Conservation (phyloP, 306 rosid species). For the Biancaea sappan region DNA sequence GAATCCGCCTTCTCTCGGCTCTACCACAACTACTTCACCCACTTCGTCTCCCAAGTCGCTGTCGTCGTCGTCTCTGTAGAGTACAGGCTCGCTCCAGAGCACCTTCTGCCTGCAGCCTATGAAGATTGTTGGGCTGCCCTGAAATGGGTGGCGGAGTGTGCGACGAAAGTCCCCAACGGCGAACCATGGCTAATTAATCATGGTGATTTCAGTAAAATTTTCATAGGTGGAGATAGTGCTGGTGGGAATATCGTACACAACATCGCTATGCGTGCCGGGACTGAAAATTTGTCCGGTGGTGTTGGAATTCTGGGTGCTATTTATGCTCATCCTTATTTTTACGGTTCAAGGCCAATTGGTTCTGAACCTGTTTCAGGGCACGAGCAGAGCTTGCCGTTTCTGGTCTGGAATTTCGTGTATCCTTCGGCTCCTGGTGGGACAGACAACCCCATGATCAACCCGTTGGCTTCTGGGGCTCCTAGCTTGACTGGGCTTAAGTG, state of each 20-base stretch:
- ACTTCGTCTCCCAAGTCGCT: constrained; percentile 34
- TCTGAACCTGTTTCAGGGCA: constrained; percentile 27
- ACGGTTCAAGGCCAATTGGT: constrained; percentile 34
- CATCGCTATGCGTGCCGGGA: constrained; percentile 41
- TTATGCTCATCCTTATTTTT: constrained; percentile 48
- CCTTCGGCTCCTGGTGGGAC: constrained; percentile 40
- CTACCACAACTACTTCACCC: constrained; percentile 38
- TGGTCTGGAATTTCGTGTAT: constrained; percentile 38
- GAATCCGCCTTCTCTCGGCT: constrained; percentile 50
- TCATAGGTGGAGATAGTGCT: constrained; percentile 56
- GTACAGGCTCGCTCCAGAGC: constrained; percentile 50
- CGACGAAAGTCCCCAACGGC: background rate
- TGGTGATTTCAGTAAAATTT: constrained; percentile 36
- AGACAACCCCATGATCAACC: constrained; percentile 41
- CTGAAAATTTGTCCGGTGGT: constrained; percentile 36
- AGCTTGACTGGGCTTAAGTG: constrained; percentile 46
- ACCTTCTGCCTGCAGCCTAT: constrained; percentile 42
- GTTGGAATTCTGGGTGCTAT: constrained; percentile 32
- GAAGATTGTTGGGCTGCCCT: constrained; percentile 49
- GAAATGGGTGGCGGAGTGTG: constrained; percentile 37
- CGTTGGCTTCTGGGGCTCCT: constrained; percentile 27
- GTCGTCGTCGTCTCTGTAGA: constrained; percentile 47
- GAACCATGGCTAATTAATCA: constrained; percentile 52
- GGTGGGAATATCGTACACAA: constrained; percentile 57
- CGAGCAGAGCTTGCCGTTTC: background rate